Percentiles rank a stretch among this genome's conserved stretches.
phyloP scores from a whole-genome alignment of 2,329 filamentous ascomycete genomes.

The Paramyrothecium sp. region DNA sequence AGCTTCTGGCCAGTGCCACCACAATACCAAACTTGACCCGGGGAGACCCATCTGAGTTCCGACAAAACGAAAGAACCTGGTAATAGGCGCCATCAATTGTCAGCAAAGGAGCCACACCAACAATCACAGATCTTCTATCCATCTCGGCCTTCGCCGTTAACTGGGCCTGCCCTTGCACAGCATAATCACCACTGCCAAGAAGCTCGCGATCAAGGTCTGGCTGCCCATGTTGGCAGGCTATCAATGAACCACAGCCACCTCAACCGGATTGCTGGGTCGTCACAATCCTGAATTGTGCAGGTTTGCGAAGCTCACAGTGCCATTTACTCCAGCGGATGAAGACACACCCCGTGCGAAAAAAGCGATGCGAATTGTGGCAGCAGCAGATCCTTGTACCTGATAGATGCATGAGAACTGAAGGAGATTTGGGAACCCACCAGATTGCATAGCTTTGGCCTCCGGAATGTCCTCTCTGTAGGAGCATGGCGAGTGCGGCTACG shows the following conservation, averaged over 20 bases:
- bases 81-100: not conserved
- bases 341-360: not conserved
- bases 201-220: not conserved
- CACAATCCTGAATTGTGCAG: not conserved
- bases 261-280: not conserved
- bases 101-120: too few relatives aligned
- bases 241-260: not conserved
- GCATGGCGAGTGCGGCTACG: slow-evolving; percentile 38
- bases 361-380: too few relatives aligned
- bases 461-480: slow-evolving; percentile 44
- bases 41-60: slow-evolving; percentile 42
- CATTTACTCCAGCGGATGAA: not conserved
- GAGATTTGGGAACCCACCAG: slow-evolving; percentile 39
- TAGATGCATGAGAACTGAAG: not conserved
- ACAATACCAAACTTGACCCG: slow-evolving; percentile 36
- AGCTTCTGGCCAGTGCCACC: slow-evolving; percentile 51
- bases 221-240: not conserved
- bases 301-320: not conserved
- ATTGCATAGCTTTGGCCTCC: slow-evolving; percentile 47
- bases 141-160: not conserved
- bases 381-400: too few relatives aligned
- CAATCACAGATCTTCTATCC: not conserved
- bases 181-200: not conserved
- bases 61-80: slow-evolving; percentile 40
- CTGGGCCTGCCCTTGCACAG: not conserved